Evolutionary conservation across 352 stramenopile genomes (phyloP), one percentile per base, ranked within the genome.

Genomic region (Bremia lactucae): DNA sequence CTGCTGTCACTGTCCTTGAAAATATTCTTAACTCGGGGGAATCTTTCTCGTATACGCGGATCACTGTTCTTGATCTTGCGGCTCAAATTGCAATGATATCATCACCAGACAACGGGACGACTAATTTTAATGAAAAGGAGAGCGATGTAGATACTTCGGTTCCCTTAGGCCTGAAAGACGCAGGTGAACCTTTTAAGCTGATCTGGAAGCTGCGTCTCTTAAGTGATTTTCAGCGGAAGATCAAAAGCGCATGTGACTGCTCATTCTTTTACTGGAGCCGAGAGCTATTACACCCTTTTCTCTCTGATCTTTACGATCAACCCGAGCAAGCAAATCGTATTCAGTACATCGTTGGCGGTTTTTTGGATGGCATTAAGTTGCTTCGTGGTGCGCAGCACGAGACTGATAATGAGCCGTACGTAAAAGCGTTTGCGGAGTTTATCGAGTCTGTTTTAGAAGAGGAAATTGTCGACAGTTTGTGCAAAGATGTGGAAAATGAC

Each of bases 211-310:
- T 96, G 34, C 68, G 72, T 13, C 45, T 96, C 23, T 52, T 96
- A 35, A 86, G 74, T 43, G 82, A 90, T 49, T 95, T 95, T 46
- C 87, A 96, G 49, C 72, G 79, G 6, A 81, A 83, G 34, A 81
- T 97, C 33, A 59, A 70, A 13, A 68, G 63, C 28, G 84, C 77
- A 2, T 96, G 86, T 52, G 85, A 96, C 56, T 96, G 82, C 50
- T 94, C 83, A 6, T 95, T 96, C 52, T 84, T 97, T 23, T 96
- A 96, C 59, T 97, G 90, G 75, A 92, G 87, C 47, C 72, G 76
- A 2, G 86, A 97, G 57, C 46, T 96, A 14, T 55, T 96, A 13
- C 68, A 87, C 31, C 69, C 70, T 2, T 95, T 96, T 58, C 46
- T 96, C 26, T 62, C 76, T 33, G 68, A 83, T 58, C 53, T 96